Conservation (phyloP, 805 yeast species). For the Suhomyces sp. region DNA sequence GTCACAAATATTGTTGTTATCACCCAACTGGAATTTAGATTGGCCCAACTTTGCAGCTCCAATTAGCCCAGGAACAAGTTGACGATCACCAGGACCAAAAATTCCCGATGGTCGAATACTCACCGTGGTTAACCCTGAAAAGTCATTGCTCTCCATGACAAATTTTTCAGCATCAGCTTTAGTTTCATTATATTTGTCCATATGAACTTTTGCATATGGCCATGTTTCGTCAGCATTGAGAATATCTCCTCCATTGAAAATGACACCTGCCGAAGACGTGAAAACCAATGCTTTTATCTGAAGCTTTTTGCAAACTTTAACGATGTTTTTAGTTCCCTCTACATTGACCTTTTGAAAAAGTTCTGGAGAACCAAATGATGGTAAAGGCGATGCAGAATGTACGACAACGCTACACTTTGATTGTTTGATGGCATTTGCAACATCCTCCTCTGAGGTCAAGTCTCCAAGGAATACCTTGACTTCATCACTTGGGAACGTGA, state of each 20-base stretch:
- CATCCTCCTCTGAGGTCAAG: slow-evolving; percentile 70
- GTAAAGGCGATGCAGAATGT: slow-evolving; percentile 96
- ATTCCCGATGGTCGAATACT: slow-evolving; percentile 97
- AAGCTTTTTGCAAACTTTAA: slow-evolving; percentile 57
- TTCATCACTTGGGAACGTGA: slow-evolving; percentile 64
- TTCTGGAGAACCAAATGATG: slow-evolving; percentile 70
- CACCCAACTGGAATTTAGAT: slow-evolving; percentile 91
- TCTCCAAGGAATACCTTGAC: slow-evolving; percentile 78
- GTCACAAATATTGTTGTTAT: slow-evolving; percentile 89
- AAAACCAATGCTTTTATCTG: slow-evolving; percentile 72
- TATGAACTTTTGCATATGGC: slow-evolving; percentile 88
- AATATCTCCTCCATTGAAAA: slow-evolving; percentile 91
- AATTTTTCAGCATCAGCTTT: slow-evolving; percentile 87
- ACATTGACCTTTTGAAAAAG: slow-evolving; percentile 90
- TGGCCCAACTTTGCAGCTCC: slow-evolving; percentile 81
- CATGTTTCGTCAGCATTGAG: slow-evolving; percentile 90
- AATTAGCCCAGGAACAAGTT: slow-evolving; percentile 89
- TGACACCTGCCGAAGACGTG: slow-evolving; percentile 97
- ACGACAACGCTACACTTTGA: slow-evolving; percentile 75
- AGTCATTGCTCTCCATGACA: slow-evolving; percentile 71
- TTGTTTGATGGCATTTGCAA: slow-evolving; percentile 56
- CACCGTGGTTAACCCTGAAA: slow-evolving; percentile 63
- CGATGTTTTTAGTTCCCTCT: slow-evolving; percentile 76
- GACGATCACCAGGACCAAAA: slow-evolving; percentile 98
- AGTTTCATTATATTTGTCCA: slow-evolving; percentile 97